Conservation (phyloP, 2,329 filamentous ascomycete genomes). For the Colletotrichum filicis region DNA sequence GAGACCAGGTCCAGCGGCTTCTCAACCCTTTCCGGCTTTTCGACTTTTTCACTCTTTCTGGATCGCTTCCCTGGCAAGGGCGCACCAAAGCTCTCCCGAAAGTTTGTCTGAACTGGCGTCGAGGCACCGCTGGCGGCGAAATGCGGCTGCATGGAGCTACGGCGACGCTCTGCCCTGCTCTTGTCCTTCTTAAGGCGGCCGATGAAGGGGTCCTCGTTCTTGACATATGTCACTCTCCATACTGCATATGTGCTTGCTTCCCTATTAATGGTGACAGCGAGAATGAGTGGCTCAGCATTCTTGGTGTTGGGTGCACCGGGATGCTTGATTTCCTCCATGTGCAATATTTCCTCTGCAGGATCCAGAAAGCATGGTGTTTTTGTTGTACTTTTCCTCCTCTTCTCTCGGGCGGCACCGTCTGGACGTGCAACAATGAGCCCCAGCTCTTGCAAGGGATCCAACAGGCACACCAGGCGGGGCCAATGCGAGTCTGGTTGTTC, state of each 20-base stretch:
- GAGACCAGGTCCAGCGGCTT: conserved; percentile 72
- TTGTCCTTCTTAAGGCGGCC: conserved; percentile 58
- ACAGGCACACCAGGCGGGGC: conserved; percentile 84
- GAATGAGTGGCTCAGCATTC: conserved; percentile 65
- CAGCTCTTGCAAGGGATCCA: conserved; percentile 86
- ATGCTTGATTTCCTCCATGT: conserved; percentile 77
- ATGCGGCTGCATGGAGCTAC: conserved; percentile 74
- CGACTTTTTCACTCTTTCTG: conserved; percentile 62
- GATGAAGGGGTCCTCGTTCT: conserved; percentile 70
- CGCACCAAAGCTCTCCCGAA: conserved; percentile 82
- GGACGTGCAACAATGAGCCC: conserved; percentile 79
- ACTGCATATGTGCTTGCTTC: conserved; percentile 82
- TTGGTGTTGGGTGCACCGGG: conserved; percentile 50
- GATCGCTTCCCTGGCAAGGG: conserved; percentile 62
- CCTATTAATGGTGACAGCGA: conserved; percentile 85
- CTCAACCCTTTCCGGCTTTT: conserved; percentile 47
- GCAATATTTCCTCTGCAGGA: conserved; percentile 83
- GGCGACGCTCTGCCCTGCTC: conserved; percentile 60
- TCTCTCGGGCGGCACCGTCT: conserved; percentile 51
- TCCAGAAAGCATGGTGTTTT: conserved; percentile 71
- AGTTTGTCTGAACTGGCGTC: conserved; percentile 77
- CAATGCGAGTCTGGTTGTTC: conserved; percentile 69
- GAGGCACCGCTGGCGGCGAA: conserved; percentile 76
- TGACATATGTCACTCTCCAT: conserved; percentile 84
- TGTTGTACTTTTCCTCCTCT: conserved; percentile 50